Evolutionary conservation across 2,329 filamentous ascomycete species (phyloP), one percentile per base, ranked within the genome.

Genomic region (Scopulariopsis brevicaulis): DNA sequence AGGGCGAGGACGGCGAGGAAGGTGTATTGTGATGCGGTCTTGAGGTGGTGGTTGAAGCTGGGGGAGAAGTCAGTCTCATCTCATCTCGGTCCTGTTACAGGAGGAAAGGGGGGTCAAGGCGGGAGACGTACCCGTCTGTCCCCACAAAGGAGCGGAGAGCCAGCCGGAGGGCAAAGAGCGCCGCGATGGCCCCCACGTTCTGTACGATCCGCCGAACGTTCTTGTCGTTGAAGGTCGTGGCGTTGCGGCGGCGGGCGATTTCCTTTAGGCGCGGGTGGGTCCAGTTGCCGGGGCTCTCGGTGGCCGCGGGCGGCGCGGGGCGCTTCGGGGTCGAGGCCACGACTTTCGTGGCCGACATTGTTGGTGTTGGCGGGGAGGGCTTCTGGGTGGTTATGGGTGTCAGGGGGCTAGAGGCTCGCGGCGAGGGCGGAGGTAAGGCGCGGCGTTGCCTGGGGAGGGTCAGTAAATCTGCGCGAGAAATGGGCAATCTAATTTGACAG

Each of bases 181-280:
- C 63, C 11, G 76, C 61, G 6, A 75, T 62, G 6, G 84, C 76
- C 11, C 70, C 72, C 1, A 79, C 69, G 69, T 95, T 96, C 71
- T 85, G 83, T 34, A 83, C 68, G 56, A 96, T 83, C 57, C 78
- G 81, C 60, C 78, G 81, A 54, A 94, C 73, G 63, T 96, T 93
- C 68, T 82, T 82, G 64, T 92, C 85, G 58, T 85, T 84, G 69
- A 97, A 96, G 54, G 80, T 88, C 15, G 85, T 84, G 22, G 85
- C 86, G 69, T 89, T 86, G 68, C 91, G 89, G 56, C 94, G 85
- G 62, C 82, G 81, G 18, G 88, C 84, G 68, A 99, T 95, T 72
- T 97, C 93, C 66, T 90, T 81, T 63, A 96, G 80, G 62, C 87
- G 85, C 37, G 94, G 94, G 70, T 99, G 94, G 67, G 85, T 83